Evolutionary conservation across 352 stramenopile genomes (phyloP).

Genomic region (Hyaloperonospora brassicae): DNA sequence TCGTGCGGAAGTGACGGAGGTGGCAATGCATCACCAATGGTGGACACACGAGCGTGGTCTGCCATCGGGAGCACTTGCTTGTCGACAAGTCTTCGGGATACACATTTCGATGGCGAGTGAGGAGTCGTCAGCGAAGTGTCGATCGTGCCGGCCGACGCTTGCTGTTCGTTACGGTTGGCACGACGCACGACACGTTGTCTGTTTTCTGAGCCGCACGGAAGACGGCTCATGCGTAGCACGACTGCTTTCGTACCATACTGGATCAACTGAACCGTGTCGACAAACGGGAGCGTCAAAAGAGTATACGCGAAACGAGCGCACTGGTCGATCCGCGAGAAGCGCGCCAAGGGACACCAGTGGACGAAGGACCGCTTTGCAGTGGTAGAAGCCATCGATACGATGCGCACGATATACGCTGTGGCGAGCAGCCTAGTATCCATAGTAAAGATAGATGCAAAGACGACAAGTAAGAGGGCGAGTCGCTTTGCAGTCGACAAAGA

Average conservation of each 20-base stretch:
- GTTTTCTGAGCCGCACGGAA: too few species aligned
- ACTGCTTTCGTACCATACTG: not conserved
- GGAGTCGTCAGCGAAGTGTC: not conserved
- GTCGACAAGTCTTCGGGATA: too few species aligned
- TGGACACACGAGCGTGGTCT: too few species aligned
- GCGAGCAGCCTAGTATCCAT: too few species aligned
- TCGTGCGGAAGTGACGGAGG: conserved; percentile 2
- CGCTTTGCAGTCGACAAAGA: too few species aligned
- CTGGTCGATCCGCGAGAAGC: not conserved
- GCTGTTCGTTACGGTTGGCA: not conserved
- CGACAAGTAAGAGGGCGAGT: too few species aligned
- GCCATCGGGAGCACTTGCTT: too few species aligned
- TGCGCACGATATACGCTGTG: too few species aligned
- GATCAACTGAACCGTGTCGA: not conserved
- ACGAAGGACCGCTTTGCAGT: too few species aligned
- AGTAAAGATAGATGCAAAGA: too few species aligned
- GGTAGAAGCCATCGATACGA: too few species aligned
- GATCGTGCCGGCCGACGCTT: not conserved
- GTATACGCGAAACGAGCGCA: not conserved
- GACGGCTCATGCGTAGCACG: not conserved
- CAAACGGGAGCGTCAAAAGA: not conserved
- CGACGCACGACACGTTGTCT: not conserved
- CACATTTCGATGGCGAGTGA: not conserved
- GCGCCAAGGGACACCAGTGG: too few species aligned
- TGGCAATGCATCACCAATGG: not conserved